These are phyloP conservation scores for Sclerotinia trifoliorum DNA, from an alignment of 2,329 filamentous ascomycete species.

Conservation along the genomic window DNA sequence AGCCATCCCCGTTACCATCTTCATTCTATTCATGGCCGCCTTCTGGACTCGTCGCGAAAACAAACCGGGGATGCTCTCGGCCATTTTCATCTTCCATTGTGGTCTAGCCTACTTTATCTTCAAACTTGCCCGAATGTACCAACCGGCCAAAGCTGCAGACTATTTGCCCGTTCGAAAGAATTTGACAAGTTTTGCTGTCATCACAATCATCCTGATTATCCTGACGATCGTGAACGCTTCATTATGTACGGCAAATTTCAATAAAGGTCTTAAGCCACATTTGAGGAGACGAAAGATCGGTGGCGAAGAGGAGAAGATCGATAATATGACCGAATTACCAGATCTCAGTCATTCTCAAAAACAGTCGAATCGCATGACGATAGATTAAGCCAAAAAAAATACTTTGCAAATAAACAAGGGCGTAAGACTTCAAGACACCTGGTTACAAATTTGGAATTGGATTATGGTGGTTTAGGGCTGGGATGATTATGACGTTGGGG, in stretches of 20 bases:
- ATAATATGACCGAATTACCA: conserved; percentile 48
- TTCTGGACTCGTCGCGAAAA: conserved; percentile 84
- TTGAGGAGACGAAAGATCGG: conserved; percentile 60
- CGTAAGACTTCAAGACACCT: conserved; percentile 4
- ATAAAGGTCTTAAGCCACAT: conserved; percentile 83
- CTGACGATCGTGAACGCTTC: conserved; percentile 84
- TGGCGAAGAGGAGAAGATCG: conserved; percentile 50
- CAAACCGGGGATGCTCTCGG: conserved; percentile 69
- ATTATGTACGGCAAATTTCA: conserved; percentile 88
- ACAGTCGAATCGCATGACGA: conserved; percentile 49
- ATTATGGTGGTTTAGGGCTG: neutral
- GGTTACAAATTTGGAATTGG: conserved; percentile 10
- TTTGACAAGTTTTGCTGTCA: conserved; percentile 88
- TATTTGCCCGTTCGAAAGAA: conserved; percentile 81
- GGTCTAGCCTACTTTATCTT: conserved; percentile 95
- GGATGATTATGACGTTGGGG: conserved; percentile 15
- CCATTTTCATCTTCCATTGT: conserved; percentile 84
- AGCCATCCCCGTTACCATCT: conserved; percentile 86
- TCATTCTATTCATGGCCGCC: conserved; percentile 81
- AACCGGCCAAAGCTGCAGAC: conserved; percentile 53
- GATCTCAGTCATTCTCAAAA: conserved; percentile 43
- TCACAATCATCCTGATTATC: conserved; percentile 86
- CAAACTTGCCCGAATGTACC: conserved; percentile 96
- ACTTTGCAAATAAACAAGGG: conserved; percentile 6
- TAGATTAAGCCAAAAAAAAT: conserved; percentile 42